A percentile compares a stretch with the other conserved stretches of the same genome.
phyloP scores from a whole-genome alignment of 768 basidiomycete species.

The Tylopilus intermedius region DNA sequence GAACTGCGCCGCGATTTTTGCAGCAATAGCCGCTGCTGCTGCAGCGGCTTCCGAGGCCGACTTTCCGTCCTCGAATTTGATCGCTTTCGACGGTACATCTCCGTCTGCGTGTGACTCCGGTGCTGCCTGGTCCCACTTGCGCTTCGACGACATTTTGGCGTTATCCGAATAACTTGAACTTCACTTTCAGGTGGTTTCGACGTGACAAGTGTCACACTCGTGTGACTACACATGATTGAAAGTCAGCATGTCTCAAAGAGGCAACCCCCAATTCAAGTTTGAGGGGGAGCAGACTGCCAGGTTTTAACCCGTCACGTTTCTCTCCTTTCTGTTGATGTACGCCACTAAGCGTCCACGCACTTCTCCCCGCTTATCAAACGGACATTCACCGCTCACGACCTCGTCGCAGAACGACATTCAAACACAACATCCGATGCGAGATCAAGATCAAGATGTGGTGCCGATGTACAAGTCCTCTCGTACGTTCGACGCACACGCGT shows the following conservation, averaged over 20 bases:
- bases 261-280: background rate
- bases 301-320: background rate
- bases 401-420: background rate
- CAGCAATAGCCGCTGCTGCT: slow-evolving; percentile 82
- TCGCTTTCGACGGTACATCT: slow-evolving; percentile 39
- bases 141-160: slow-evolving; percentile 55
- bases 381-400: slow-evolving; percentile 34
- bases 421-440: background rate
- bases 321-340: slow-evolving; percentile 14
- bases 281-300: background rate
- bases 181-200: too few species aligned
- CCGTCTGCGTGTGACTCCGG: slow-evolving; percentile 41
- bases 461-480: slow-evolving; percentile 34
- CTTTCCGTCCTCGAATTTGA: slow-evolving; percentile 47
- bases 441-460: slow-evolving; percentile 16
- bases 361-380: slow-evolving; percentile 26
- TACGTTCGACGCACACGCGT: slow-evolving; percentile 20
- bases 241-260: slow-evolving; percentile 11
- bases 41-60: slow-evolving; percentile 57
- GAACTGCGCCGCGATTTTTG: slow-evolving; percentile 91
- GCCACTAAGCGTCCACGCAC: slow-evolving; percentile 31
- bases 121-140: slow-evolving; percentile 76
- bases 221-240: slow-evolving; percentile 17
- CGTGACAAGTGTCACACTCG: slow-evolving; percentile 14
- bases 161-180: background rate